phyloP scores from a whole-genome alignment of 1,284 basidiomycete species.

The Inonotus obliquus region DNA sequence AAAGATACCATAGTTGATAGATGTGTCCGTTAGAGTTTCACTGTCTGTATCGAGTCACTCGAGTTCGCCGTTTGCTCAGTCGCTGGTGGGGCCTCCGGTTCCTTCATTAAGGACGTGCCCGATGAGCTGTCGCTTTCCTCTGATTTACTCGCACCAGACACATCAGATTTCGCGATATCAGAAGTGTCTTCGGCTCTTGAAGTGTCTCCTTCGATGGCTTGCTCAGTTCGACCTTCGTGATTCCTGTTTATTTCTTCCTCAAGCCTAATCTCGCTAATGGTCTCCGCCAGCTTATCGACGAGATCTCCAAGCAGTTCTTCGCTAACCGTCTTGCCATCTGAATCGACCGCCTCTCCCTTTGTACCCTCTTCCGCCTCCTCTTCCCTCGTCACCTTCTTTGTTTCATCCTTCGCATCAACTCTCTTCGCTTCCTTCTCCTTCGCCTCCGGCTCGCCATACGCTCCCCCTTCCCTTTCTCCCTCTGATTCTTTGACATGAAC shows the following conservation, averaged over 20 bases:
- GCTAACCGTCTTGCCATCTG: slow-evolving; percentile 22
- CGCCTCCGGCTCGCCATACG: slow-evolving; percentile 50
- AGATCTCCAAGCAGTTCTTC: slow-evolving; percentile 15
- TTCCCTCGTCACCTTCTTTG: slow-evolving; percentile 19
- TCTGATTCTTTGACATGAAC: slow-evolving; percentile 40
- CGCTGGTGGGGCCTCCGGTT: background rate
- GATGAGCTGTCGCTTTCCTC: background rate
- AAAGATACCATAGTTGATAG: too few species aligned
- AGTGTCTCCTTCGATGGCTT: background rate
- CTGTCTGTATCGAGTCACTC: background rate
- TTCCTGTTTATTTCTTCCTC: background rate
- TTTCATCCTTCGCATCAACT: slow-evolving; percentile 8
- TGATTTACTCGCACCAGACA: too few species aligned
- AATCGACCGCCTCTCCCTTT: slow-evolving; percentile 12
- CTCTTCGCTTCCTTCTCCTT: slow-evolving; percentile 9
- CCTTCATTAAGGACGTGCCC: background rate
- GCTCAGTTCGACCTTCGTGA: background rate
- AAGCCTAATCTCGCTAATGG: background rate
- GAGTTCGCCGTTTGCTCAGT: background rate
- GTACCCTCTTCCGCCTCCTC: slow-evolving; percentile 20
- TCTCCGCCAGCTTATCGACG: slow-evolving; percentile 13
- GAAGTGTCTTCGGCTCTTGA: background rate
- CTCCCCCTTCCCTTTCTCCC: slow-evolving; percentile 49
- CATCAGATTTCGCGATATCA: too few species aligned
- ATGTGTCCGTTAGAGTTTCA: background rate